Evolutionary conservation across 116 monocot species (phyloP), one percentile per base, ranked within the genome.

Genomic region (Zostera marina): DNA sequence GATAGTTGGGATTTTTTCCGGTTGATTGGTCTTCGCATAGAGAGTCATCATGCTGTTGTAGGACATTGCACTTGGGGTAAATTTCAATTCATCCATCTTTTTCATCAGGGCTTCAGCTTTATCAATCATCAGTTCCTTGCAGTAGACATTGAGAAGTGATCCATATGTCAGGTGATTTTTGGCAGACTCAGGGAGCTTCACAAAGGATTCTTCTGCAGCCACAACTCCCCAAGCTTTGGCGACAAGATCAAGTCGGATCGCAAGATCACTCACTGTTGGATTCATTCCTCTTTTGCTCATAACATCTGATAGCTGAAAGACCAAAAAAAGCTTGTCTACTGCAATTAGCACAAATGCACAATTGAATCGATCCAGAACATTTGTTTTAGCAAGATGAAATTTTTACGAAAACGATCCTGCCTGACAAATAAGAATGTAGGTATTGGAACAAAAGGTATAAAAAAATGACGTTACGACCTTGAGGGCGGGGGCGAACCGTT

Each of bases 21-120:
- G 70, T 20, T 78, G 74, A 53, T 74, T 52, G 5, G 63, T 80
- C 70, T 96, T 96, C n/a, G 78, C 67, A 63, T 96, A 85, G 9
- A 96, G 77, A 41, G 85, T 96, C 96, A 96, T 96, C 60, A 89
- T 63, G 76, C 89, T 88, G 73, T 96, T 96, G 63, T 96, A 96
- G 4, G 82, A 63, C 85, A 96, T 89, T 40, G 96, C 56, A 59
- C 71, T 79, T 26, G 72, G 72, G 40, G 76, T 70, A 63, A 98
- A 83, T n/a, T 63, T 74, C 54, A 98, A 78, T 65, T 85, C 76
- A 60, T 89, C 85, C 96, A 98, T 98, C 64, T 85, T 85, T 59
- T 83, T 70, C 72, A 89, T 71, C 13, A 98, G 78, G 54, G 78
- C 73, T 51, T 98, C 89, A 0, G 96, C 90, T 44, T 86, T 98